Percentiles rank a stretch among this genome's conserved stretches.
Conservation (phyloP, 306 rosid genomes). For the Senna tora region DNA sequence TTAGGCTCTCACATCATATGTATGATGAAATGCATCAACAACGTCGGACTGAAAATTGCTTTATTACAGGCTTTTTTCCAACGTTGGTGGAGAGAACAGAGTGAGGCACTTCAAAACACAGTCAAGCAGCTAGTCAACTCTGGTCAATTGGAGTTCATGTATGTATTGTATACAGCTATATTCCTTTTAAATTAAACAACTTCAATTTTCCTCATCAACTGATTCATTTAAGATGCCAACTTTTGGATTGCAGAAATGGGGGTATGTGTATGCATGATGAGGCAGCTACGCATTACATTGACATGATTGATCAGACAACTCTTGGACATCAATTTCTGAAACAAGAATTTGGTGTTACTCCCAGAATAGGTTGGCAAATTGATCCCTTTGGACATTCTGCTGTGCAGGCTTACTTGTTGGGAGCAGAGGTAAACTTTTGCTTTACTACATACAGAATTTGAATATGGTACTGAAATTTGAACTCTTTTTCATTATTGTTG, state of each 20-base stretch:
- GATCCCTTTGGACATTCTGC: constrained; percentile 96
- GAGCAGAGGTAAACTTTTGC: constrained; percentile 61
- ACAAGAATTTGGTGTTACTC: constrained; percentile 60
- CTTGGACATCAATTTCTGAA: constrained; percentile 79
- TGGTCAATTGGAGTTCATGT: constrained; percentile 87
- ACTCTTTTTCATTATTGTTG: constrained; percentile 14
- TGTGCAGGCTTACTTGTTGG: constrained; percentile 77
- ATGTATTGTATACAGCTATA: constrained; percentile 24
- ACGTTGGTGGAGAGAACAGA: constrained; percentile 87
- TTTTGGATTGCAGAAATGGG: constrained; percentile 67
- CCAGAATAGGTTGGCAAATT: constrained; percentile 88
- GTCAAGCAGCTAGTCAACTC: constrained; percentile 68
- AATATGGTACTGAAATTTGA: constrained; percentile 2
- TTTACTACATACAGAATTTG: background rate
- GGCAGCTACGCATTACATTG: constrained; percentile 83
- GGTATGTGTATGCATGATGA: constrained; percentile 95
- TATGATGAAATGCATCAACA: background rate
- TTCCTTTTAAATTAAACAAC: background rate
- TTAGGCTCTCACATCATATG: too few relatives aligned
- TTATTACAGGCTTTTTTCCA: constrained; percentile 73
- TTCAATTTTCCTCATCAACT: background rate
- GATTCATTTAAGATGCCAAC: background rate
- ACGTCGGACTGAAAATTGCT: background rate
- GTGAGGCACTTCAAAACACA: constrained; percentile 45
- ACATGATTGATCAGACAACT: constrained; percentile 94